Evolutionary conservation across 2,329 filamentous ascomycete genomes (phyloP).

Genomic region (Hymenoscyphus scutula): DNA sequence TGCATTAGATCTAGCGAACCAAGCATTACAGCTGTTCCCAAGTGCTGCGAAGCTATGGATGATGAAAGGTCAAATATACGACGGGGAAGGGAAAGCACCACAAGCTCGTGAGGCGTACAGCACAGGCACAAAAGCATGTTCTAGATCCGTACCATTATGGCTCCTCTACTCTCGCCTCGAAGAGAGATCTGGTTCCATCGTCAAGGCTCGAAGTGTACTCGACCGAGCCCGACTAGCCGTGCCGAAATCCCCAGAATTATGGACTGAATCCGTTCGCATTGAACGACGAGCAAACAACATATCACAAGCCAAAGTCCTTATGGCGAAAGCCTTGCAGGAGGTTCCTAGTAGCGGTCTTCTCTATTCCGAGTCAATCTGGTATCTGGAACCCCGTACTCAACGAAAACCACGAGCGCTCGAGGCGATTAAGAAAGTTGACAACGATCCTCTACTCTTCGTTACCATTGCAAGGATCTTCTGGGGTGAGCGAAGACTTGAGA

Average conservation of each 20-base stretch:
- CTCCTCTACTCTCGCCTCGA: conserved; percentile 85
- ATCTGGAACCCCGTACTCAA: conserved; percentile 87
- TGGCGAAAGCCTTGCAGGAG: conserved; percentile 91
- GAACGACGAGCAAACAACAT: conserved; percentile 84
- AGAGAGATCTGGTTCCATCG: conserved; percentile 75
- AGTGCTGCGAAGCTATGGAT: conserved; percentile 89
- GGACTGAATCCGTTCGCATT: conserved; percentile 91
- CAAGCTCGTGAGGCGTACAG: conserved; percentile 89
- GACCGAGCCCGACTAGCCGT: conserved; percentile 87
- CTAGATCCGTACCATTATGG: conserved; percentile 83
- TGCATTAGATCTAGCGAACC: conserved; percentile 82
- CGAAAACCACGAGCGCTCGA: conserved; percentile 88
- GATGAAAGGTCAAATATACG: conserved; percentile 98
- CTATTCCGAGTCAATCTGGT: conserved; percentile 94
- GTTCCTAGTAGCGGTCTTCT: conserved; percentile 83
- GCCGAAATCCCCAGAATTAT: conserved; percentile 79
- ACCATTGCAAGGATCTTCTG: conserved; percentile 95
- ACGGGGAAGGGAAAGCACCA: conserved; percentile 72
- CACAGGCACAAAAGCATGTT: conserved; percentile 82
- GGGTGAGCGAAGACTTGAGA: conserved; percentile 87
- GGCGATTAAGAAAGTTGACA: conserved; percentile 95
- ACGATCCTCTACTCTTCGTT: conserved; percentile 83
- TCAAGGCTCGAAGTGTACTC: conserved; percentile 91
- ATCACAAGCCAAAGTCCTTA: conserved; percentile 81
- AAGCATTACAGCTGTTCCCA: conserved; percentile 84